Base-by-base conservation (phyloP, 176 grass and related monocot genomes). In the Juncus effusus region DNA sequence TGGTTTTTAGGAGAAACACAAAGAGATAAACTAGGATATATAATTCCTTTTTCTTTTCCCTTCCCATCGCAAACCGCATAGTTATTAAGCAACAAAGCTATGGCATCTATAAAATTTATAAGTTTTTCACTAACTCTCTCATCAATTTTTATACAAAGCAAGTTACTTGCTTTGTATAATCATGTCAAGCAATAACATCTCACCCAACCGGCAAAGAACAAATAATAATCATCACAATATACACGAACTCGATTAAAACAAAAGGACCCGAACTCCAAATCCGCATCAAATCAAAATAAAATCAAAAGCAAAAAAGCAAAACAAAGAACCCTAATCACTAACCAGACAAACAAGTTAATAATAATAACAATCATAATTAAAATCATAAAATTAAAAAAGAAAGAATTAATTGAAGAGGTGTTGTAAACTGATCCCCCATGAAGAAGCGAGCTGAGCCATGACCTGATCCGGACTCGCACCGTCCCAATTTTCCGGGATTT, bases 361-460 rank as follows among this genome's bases (percentile, higher is more conserved):
- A 72, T 10, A 75, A 64, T 51, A 56, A 57, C 39, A 86, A 79
- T n/a, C 72, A 44, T 55, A 28, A 28, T 28, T 28, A 28, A 53
- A 84, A 86, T 59, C 73, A 90, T 84, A 72, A 53, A n/a, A 58
- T 7, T 3, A 51, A 12, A 51, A 35, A 70, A 28, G 19, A 28
- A 52, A 55, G 13, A 35, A 38, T 84, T 88, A 99, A 67, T 67
- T 74, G 16, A 92, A 67, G 54, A 99, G 83, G 39, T 93, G 82
- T 57, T 90, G 88, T 14, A 93, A 74, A 71, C 93, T 85, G 13
- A 99, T 84, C 16, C 80, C 83, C 94, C 94, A 93, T 2, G 88
- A 91, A 13, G 88, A 86, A 35, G 88, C 94, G 73, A 99, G 85
- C 69, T 99, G 88, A 74, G 78, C 86, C 94, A 99, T 80, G 81